These are phyloP conservation scores for Candida dubliniensis DNA, from an alignment of 1,139 yeast species.

Conservation along the genomic window DNA sequence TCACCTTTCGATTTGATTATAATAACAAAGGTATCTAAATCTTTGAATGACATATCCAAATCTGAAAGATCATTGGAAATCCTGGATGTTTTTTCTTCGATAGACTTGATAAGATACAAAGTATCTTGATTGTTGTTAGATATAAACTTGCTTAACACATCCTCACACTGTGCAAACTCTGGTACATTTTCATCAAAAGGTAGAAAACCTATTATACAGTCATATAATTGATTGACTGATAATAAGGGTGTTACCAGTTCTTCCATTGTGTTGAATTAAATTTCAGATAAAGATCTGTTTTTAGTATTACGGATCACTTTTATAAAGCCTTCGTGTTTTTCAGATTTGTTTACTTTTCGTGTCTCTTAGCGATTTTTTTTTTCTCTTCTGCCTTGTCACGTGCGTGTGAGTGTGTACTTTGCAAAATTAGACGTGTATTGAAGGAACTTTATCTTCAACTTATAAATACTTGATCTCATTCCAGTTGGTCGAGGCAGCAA, in stretches of 20 bases:
- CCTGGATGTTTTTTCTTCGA: slow-evolving; percentile 5
- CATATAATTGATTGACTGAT: slow-evolving; percentile 9
- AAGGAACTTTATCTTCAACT: too few species aligned
- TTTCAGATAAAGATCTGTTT: background rate
- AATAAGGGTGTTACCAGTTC: background rate
- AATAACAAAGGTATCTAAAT: slow-evolving; percentile 22
- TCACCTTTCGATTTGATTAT: slow-evolving; percentile 47
- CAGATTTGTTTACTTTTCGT: too few species aligned
- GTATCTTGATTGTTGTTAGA: slow-evolving; percentile 18
- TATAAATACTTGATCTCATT: too few species aligned
- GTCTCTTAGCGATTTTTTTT: too few species aligned
- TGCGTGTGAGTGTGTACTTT: too few species aligned
- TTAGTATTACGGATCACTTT: background rate
- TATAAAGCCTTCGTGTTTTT: too few species aligned
- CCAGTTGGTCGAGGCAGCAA: too few species aligned
- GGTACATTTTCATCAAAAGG: slow-evolving; percentile 1
- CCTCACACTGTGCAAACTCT: background rate
- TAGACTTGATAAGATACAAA: slow-evolving; percentile 15
- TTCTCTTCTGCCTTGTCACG: too few species aligned
- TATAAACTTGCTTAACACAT: slow-evolving; percentile 14
- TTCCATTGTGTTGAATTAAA: slow-evolving; percentile 4
- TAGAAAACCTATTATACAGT: slow-evolving; percentile 7
- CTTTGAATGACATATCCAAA: slow-evolving; percentile 4
- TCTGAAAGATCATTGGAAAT: slow-evolving; percentile 12
- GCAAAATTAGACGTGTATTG: too few species aligned